These are phyloP conservation scores for Brasenia schreberi DNA, from an alignment of 164 flowering plant genomes.

Conservation along the genomic window DNA sequence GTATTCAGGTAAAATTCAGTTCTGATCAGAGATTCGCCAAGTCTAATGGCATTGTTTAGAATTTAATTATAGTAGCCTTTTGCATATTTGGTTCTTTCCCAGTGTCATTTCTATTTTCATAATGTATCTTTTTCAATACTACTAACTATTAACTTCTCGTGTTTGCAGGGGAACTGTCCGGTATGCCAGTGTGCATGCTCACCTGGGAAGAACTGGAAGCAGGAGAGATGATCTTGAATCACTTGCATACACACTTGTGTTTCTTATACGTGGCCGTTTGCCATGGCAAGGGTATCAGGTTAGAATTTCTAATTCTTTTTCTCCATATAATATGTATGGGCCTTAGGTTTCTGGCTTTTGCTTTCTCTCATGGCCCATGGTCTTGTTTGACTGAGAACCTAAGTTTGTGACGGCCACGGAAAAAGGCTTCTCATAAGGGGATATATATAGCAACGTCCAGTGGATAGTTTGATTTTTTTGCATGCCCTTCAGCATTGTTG, in stretches of 20 bases:
- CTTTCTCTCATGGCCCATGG: background rate
- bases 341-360: too few species aligned
- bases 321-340: background rate
- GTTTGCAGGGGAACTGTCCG: constrained; percentile 82
- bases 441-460: background rate
- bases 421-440: background rate
- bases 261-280: constrained; percentile 81
- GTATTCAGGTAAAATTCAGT: constrained; percentile 49
- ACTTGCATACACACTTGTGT: constrained; percentile 87
- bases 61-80: background rate
- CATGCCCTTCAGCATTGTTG: background rate
- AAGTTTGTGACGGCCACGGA: background rate
- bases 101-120: background rate
- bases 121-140: background rate
- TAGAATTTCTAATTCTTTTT: constrained; percentile 5
- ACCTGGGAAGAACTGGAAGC: constrained; percentile 83
- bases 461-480: background rate
- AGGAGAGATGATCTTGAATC: constrained; percentile 96
- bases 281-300: constrained; percentile 99
- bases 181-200: constrained; percentile 98
- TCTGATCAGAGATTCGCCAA: background rate
- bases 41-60: background rate
- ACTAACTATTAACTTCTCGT: background rate
- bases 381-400: background rate
- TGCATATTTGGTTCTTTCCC: background rate